Conservation (phyloP, 495 filamentous ascomycete genomes). For the Paragyromitra xinjiangensis region DNA sequence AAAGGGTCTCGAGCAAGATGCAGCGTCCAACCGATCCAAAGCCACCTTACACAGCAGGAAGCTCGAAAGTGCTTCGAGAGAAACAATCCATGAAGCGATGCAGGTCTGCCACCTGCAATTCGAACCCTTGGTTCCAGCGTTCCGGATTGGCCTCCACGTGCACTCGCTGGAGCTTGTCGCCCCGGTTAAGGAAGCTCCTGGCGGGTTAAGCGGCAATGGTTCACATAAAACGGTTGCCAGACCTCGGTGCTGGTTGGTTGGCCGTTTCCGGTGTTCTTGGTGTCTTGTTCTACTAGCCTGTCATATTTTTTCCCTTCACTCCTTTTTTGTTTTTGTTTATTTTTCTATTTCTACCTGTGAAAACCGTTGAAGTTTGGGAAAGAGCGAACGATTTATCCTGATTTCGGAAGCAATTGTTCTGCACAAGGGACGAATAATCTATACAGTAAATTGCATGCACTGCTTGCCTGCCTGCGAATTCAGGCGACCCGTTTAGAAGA, state of each 20-base stretch:
- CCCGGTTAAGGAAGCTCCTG: slow-evolving; percentile 47
- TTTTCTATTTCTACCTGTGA: neutral
- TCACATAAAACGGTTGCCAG: slow-evolving; percentile 45
- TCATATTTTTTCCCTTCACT: slow-evolving; percentile 4
- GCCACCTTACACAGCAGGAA: slow-evolving; percentile 11
- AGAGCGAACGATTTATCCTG: slow-evolving; percentile 21
- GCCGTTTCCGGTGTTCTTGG: slow-evolving; percentile 26
- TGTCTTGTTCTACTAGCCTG: slow-evolving; percentile 1
- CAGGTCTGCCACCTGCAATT: slow-evolving; percentile 17
- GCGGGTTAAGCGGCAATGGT: slow-evolving; percentile 43
- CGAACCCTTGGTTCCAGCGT: slow-evolving; percentile 18
- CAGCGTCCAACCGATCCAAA: neutral
- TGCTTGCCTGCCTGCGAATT: slow-evolving; percentile 16
- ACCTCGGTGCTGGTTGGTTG: slow-evolving; percentile 30
- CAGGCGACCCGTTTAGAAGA: slow-evolving; percentile 22
- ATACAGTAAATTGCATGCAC: slow-evolving; percentile 22
- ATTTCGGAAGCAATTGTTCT: slow-evolving; percentile 15
- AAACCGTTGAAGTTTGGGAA: slow-evolving; percentile 12
- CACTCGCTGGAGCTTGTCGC: neutral
- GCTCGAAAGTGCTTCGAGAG: neutral
- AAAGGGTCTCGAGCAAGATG: slow-evolving; percentile 19
- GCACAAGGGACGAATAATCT: slow-evolving; percentile 1
- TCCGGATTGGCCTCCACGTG: slow-evolving; percentile 41
- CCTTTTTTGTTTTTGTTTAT: neutral
- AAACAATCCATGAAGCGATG: slow-evolving; percentile 21